These are phyloP conservation scores for Xylaria hypoxylon DNA, from an alignment of 2,329 filamentous ascomycete genomes.

Conservation along the genomic window DNA sequence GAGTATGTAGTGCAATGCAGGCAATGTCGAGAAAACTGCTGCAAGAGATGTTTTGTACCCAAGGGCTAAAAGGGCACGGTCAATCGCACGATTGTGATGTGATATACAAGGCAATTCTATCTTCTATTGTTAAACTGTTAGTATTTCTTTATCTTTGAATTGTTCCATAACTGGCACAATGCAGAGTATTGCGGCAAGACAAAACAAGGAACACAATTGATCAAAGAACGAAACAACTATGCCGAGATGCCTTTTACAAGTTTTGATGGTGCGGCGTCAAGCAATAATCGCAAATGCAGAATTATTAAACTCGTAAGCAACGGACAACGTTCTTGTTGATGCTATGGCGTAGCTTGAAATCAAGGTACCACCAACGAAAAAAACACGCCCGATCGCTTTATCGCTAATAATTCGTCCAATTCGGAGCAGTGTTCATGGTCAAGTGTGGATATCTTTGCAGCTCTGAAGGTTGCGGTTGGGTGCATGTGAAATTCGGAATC, in stretches of 20 bases:
- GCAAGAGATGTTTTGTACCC: slow-evolving; percentile 30
- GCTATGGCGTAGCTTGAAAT: too few species aligned
- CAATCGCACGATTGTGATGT: slow-evolving; percentile 13
- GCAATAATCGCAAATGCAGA: too few species aligned
- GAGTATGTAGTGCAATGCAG: not conserved
- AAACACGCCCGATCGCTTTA: too few species aligned
- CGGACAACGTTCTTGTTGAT: too few species aligned
- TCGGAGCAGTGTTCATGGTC: too few species aligned
- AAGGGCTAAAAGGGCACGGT: slow-evolving; percentile 3
- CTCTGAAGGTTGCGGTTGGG: too few species aligned
- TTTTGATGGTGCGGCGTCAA: too few species aligned
- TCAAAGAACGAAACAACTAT: not conserved
- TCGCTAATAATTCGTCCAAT: too few species aligned
- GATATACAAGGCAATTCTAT: slow-evolving; percentile 23
- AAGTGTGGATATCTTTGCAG: too few species aligned
- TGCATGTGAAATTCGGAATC: not conserved
- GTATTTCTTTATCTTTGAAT: not conserved
- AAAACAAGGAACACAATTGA: not conserved
- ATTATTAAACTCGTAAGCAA: too few species aligned
- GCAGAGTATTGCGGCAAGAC: not conserved
- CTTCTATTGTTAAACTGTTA: slow-evolving; percentile 17
- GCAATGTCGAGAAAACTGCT: slow-evolving; percentile 17
- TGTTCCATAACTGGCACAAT: not conserved
- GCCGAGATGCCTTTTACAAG: too few species aligned
- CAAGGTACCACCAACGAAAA: too few species aligned